Conservation (phyloP, 192 early-diverging fungal genomes). For the Mortierella hygrophila region DNA sequence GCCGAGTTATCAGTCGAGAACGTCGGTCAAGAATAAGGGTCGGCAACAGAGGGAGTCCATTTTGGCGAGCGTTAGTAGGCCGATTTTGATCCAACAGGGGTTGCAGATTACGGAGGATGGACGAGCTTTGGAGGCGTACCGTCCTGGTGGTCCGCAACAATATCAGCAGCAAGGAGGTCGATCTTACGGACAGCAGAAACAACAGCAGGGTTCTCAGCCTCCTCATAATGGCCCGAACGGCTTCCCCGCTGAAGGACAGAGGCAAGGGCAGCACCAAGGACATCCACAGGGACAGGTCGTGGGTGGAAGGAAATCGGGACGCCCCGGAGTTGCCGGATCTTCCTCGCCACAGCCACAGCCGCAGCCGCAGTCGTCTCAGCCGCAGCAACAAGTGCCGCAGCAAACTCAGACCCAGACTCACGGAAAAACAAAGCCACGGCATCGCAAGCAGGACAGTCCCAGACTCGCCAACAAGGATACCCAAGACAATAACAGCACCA, state of each 20-base stretch:
- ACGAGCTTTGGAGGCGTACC: neutral
- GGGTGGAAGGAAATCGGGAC: neutral
- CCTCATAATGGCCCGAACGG: neutral
- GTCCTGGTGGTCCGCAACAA: neutral
- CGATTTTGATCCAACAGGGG: slow-evolving; percentile 13
- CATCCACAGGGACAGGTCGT: neutral
- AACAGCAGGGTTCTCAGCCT: neutral
- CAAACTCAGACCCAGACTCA: neutral
- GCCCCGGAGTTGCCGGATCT: too few relatives aligned
- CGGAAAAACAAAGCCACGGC: neutral
- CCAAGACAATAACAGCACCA: neutral
- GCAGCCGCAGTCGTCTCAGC: slow-evolving; percentile 12
- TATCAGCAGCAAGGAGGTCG: neutral
- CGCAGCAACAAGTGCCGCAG: slow-evolving; percentile 10
- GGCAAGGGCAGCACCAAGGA: neutral
- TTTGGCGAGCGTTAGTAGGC: slow-evolving; percentile 21
- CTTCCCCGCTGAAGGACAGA: neutral
- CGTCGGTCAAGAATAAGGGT: neutral
- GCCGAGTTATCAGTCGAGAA: slow-evolving; percentile 12
- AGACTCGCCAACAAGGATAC: slow-evolving; percentile 9
- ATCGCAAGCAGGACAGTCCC: slow-evolving; percentile 10
- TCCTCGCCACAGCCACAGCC: slow-evolving; percentile 2
- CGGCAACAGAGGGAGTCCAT: neutral
- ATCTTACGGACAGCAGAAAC: neutral
- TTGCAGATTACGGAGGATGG: slow-evolving; percentile 31